Evolutionary conservation across 164 flowering plant species (phyloP).

Genomic region (Tetrastigma voinierianum): DNA sequence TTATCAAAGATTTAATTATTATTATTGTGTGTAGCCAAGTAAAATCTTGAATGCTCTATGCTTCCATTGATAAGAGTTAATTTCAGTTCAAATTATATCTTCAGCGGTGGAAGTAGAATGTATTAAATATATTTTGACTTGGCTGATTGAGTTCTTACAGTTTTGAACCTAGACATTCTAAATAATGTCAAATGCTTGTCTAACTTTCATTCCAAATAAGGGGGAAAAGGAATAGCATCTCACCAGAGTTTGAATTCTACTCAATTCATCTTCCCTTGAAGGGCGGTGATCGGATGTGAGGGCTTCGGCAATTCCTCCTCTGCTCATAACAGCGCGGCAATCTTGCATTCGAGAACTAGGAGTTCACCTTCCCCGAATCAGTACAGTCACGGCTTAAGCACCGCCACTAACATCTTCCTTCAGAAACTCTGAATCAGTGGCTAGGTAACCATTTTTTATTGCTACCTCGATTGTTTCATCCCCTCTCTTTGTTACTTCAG

Average conservation of each 20-base stretch:
- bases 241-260: constrained; percentile 60
- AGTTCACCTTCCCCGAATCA: constrained; percentile 57
- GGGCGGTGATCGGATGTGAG: constrained; percentile 80
- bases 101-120: too few species aligned
- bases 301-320: constrained; percentile 72
- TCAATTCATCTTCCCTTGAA: constrained; percentile 61
- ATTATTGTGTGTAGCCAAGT: too few species aligned
- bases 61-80: too few species aligned
- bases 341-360: constrained; percentile 83
- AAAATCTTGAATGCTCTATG: too few species aligned
- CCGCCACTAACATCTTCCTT: constrained; percentile 56
- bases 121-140: too few species aligned
- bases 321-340: constrained; percentile 84
- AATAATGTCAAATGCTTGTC: too few species aligned
- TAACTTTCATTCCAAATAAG: too few species aligned
- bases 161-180: too few species aligned
- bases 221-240: constrained; percentile 10
- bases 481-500: constrained; percentile 20
- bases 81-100: too few species aligned
- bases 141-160: too few species aligned
- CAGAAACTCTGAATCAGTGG: constrained; percentile 59
- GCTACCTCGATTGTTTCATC: constrained; percentile 44
- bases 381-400: constrained; percentile 73
- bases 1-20: too few species aligned
- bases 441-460: constrained; percentile 54